phyloP scores from a whole-genome alignment of 108 stramenopile species.

The Discostella pseudostelligera region DNA sequence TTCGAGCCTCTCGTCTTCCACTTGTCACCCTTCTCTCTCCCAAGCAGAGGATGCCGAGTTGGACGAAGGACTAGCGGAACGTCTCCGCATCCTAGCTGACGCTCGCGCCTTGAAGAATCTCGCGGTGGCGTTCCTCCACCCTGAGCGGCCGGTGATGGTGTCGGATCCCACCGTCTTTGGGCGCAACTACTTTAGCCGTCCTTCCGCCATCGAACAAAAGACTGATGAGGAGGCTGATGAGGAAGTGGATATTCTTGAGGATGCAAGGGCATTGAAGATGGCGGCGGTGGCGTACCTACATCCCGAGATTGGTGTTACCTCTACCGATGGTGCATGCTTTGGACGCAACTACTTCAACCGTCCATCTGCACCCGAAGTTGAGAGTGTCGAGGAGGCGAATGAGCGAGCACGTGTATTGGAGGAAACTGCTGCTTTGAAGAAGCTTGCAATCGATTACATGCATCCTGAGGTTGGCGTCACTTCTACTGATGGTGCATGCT shows the following conservation, averaged over 20 bases:
- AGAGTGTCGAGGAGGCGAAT: conserved; percentile 49
- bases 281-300: conserved; percentile 21
- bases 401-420: conserved; percentile 56
- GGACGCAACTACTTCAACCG: conserved; percentile 40
- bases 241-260: conserved; percentile 12
- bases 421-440: conserved; percentile 52
- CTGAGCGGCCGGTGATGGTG: conserved; percentile 53
- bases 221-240: conserved; percentile 21
- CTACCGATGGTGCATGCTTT: conserved; percentile 3
- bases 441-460: conserved; percentile 52
- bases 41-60: conserved; percentile 50
- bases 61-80: conserved; percentile 58
- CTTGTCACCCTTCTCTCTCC: conserved; percentile 3
- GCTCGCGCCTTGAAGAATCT: conserved; percentile 54
- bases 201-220: conserved; percentile 40
- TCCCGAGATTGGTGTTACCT: conserved; percentile 17
- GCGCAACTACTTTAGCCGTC: conserved; percentile 56
- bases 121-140: conserved; percentile 65
- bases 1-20: neutral
- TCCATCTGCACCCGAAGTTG: conserved; percentile 5
- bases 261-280: conserved; percentile 15
- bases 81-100: conserved; percentile 68
- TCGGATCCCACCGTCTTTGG: conserved; percentile 40
- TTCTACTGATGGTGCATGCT: conserved; percentile 34
- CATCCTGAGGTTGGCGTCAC: conserved; percentile 65